Evolutionary conservation across 2,329 filamentous ascomycete species (phyloP).

Genomic region (Colletotrichum tamarilloi): DNA sequence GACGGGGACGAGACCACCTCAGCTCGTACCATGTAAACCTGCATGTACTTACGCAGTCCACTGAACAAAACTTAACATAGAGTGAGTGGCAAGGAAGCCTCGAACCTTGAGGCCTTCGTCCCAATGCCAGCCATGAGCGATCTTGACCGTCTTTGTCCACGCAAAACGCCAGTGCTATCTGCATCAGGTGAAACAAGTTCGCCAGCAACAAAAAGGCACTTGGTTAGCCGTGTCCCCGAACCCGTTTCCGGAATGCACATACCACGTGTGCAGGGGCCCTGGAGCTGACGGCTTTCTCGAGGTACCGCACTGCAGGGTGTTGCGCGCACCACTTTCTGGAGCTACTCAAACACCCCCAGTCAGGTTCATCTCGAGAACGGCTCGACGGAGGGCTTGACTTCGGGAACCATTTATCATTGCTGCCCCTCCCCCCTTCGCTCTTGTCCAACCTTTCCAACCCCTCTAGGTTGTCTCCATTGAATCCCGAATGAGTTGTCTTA

Average conservation of each 20-base stretch:
- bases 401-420: constrained; percentile 16
- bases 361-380: constrained; percentile 23
- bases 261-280: constrained; percentile 28
- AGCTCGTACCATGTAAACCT: not conserved
- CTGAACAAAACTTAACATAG: not conserved
- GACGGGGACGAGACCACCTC: not conserved
- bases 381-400: not conserved
- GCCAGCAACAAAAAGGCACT: not conserved
- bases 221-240: constrained; percentile 1
- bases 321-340: constrained; percentile 7
- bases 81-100: not conserved
- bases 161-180: constrained; percentile 6
- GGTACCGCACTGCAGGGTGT: constrained; percentile 25
- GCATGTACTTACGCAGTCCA: not conserved
- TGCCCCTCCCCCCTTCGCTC: not conserved
- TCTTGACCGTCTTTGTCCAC: not conserved
- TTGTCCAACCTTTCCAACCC: too few species aligned
- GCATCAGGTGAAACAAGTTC: constrained; percentile 22
- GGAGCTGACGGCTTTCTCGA: constrained; percentile 11
- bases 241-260: constrained; percentile 22
- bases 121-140: not conserved
- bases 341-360: constrained; percentile 15
- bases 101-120: not conserved
- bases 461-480: not conserved
- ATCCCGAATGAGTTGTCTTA: not conserved